Evolutionary conservation across 805 yeast genomes (phyloP), one percentile per base, ranked within the genome.

Genomic region (Hagleromyces aurorensis): DNA sequence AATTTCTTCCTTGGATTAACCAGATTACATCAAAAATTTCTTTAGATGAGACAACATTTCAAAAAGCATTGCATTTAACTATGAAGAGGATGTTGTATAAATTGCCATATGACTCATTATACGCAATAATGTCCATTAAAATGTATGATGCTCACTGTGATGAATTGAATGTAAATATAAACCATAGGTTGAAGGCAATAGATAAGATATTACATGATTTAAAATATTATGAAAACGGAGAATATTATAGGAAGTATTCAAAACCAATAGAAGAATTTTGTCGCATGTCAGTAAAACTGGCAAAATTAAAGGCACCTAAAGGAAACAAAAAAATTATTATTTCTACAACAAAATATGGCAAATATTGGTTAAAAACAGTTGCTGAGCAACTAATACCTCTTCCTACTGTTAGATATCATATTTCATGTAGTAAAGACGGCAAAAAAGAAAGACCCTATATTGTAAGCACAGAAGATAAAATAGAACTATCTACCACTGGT

Each of bases 401-500:
- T 2, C 94, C 95, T 0, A 81, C 93, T 0, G 42, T 57, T 12
- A 42, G 48, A 4, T 47, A 77, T 12, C 50, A 63, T 0, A 52
- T 75, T 0, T 63, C 65, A 6, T 40, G 57, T 6, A 64, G 70
- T 2, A 47, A 48, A 1, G 57, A 61, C 22, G 61, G 65, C 1
- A 79, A 81, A 44, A 31, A 45, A 1, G 32, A 48, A 8, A 52
- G 74, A 0, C 75, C 84, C 0, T 45, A 50, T 1, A 69, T 91
- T 24, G 23, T 38, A 0, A 38, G 44, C 0, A 67, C 83, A 2
- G 66, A 64, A 4, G 55, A 65, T 0, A 53, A 46, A 3, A 60
- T 87, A 2, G 38, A 55, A 0, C 65, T 84, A n/a, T 91, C 97
- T 0, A 42, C 76, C 0, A 73, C 91, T 0, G 99, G 99, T 3